Percentiles rank a stretch among this genome's conserved stretches.
Conservation (phyloP, 2,329 filamentous ascomycete genomes). For the Trichophyton verrucosum region DNA sequence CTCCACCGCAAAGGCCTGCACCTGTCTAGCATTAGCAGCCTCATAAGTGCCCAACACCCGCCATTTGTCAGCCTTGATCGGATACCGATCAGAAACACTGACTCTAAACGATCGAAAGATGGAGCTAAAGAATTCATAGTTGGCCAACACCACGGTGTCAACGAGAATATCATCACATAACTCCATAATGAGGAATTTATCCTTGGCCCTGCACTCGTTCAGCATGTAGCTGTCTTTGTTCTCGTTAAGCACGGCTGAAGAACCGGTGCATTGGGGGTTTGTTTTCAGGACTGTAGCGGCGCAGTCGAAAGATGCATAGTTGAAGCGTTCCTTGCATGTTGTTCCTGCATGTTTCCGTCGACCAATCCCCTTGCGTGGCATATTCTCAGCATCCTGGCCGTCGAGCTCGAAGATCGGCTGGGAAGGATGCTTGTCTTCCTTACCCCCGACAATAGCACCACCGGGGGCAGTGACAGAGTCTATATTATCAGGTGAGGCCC, state of each 20-base stretch:
- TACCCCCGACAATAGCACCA: background rate
- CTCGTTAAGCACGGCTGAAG: conserved; percentile 79
- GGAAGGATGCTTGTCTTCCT: background rate
- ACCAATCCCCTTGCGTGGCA: conserved; percentile 37
- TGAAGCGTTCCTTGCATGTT: conserved; percentile 95
- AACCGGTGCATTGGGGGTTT: conserved; percentile 72
- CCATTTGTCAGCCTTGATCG: conserved; percentile 86
- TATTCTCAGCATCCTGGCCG: conserved; percentile 8
- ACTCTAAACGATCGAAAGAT: conserved; percentile 86
- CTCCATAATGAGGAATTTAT: conserved; percentile 92
- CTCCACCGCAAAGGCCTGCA: conserved; percentile 87
- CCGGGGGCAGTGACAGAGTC: conserved; percentile 22
- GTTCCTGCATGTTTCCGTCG: conserved; percentile 88
- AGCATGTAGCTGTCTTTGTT: conserved; percentile 99
- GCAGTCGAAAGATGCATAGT: conserved; percentile 94
- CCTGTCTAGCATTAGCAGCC: conserved; percentile 80
- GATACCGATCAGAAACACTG: conserved; percentile 88
- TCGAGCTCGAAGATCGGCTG: conserved; percentile 10
- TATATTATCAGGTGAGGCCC: conserved; percentile 14
- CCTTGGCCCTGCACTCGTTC: conserved; percentile 70
- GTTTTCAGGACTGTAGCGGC: conserved; percentile 88
- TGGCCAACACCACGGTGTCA: conserved; percentile 92
- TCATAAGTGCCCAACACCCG: conserved; percentile 77
- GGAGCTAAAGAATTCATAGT: conserved; percentile 98
- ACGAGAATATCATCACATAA: conserved; percentile 77